These are phyloP conservation scores for Apostasia shenzhenica DNA, from an alignment of 106 monocot species.

Conservation along the genomic window DNA sequence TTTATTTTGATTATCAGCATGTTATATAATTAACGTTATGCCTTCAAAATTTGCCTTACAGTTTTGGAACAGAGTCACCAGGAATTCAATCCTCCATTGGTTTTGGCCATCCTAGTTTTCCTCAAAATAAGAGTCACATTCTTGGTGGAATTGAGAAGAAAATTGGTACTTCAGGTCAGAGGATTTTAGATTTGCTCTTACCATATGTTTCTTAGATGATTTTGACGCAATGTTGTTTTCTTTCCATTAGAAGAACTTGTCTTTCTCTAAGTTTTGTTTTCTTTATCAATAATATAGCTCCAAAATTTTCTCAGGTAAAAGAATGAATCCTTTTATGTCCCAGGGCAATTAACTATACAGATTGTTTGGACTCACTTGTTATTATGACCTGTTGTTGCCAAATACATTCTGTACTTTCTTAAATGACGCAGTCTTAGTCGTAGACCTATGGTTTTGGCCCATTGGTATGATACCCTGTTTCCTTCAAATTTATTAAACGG, in stretches of 20 bases:
- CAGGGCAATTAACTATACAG: too few relatives aligned
- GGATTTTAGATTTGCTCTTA: neutral
- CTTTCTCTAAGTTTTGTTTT: neutral
- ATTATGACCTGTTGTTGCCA: too few relatives aligned
- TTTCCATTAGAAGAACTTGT: neutral
- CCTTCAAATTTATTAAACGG: too few relatives aligned
- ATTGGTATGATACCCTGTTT: too few relatives aligned
- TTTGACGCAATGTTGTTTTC: neutral
- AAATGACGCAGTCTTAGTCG: too few relatives aligned
- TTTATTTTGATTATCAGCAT: neutral
- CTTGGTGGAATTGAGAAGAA: slow-evolving; percentile 33
- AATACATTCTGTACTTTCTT: too few relatives aligned
- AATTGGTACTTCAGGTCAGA: slow-evolving; percentile 38
- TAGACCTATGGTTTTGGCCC: too few relatives aligned
- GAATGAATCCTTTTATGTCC: too few relatives aligned
- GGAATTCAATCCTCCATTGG: slow-evolving; percentile 19
- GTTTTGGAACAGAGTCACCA: slow-evolving; percentile 27
- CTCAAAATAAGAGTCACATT: slow-evolving; percentile 21
- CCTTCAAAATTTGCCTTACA: neutral
- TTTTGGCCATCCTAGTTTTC: slow-evolving; percentile 31
- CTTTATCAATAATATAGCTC: too few relatives aligned
- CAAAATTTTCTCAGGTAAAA: too few relatives aligned
- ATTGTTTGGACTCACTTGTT: too few relatives aligned
- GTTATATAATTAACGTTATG: neutral
- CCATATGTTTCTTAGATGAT: neutral